Base-by-base conservation (phyloP, 1,284 basidiomycete genomes). In the Ganoderma lingzhi region DNA sequence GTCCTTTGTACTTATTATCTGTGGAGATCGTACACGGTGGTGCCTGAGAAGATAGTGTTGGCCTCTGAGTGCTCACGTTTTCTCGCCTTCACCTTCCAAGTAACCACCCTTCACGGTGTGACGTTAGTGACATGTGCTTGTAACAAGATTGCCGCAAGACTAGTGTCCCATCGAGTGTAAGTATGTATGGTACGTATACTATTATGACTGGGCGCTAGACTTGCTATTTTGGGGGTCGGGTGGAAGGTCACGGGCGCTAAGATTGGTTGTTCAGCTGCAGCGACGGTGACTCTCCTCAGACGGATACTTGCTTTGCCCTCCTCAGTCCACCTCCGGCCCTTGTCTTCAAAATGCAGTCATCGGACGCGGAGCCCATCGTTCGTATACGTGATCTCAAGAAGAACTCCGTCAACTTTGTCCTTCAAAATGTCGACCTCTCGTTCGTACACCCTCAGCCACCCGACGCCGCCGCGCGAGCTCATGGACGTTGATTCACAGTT, bases 341-440 rank as follows among this genome's bases (percentile, higher is more conserved):
- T 30, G n/a, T 41, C 30, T 1, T 28, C 23, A 61, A 17, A 61
- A 68, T 68, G 66, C 66, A 68, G 41, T 64, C 62, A 14, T 51
- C 62, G 5, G 68, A 71, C 10, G 63, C 53, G 32, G 91, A 91
- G 70, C 90, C 92, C 5, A 85, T 86, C 51, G 91, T 95, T 19
- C 87, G 90, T 66, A 94, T 95, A 78, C 90, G 93, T 66, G 91
- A 94, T 71, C 82, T 96, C 65, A 90, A 93, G 77, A 89, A 88
- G 75, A 93, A 96, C 76, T 86, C 88, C 67, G 93, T 95, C 70
- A 93, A 95, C 76, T 98, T 98, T 77, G 90, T 96, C 19, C 85
- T 98, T 10, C 93, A 95, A 79, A 96, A 97, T 87, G 96, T 97
- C 37, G 96, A 98, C 81, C 86, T 97, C 77, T 94, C 93, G 91